phyloP scores from a whole-genome alignment of 23 red algal species.

The Agarophyton chilense region DNA sequence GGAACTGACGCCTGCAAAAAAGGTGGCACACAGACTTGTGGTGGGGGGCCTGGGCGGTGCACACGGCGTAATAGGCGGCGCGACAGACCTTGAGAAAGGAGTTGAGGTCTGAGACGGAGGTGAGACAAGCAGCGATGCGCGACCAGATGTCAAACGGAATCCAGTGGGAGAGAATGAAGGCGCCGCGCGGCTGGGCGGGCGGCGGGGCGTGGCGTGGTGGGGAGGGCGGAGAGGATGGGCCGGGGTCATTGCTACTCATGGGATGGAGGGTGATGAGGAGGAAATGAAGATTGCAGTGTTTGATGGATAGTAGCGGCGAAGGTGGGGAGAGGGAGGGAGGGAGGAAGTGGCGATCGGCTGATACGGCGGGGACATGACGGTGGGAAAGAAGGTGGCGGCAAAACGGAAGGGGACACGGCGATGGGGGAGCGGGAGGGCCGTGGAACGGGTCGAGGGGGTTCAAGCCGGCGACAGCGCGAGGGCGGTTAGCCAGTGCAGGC shows the following conservation, averaged over 20 bases:
- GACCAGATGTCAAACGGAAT: slow-evolving; percentile 62
- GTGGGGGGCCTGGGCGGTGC: neutral
- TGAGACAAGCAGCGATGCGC: slow-evolving; percentile 26
- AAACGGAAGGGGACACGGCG: neutral
- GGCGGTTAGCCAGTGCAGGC: neutral
- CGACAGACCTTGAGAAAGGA: slow-evolving; percentile 40
- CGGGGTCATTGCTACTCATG: neutral
- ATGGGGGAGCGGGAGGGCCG: neutral
- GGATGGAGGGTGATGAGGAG: neutral
- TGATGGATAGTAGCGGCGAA: neutral
- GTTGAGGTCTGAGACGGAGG: slow-evolving; percentile 3
- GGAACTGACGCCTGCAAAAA: slow-evolving; percentile 25
- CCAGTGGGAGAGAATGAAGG: slow-evolving; percentile 31
- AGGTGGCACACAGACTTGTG: slow-evolving; percentile 22
- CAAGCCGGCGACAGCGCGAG: neutral
- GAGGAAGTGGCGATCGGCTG: neutral
- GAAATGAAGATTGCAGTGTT: slow-evolving; percentile 13
- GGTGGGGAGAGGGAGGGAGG: neutral
- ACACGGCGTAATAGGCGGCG: slow-evolving; percentile 34
- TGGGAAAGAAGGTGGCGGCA: neutral
- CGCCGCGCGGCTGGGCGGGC: slow-evolving; percentile 32
- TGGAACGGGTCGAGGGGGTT: neutral
- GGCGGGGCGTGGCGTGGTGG: slow-evolving; percentile 9
- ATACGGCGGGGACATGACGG: neutral
- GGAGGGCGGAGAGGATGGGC: neutral